Evolutionary conservation across 1,284 basidiomycete species (phyloP), one percentile per base, ranked within the genome.

Genomic region (Phylloporus gajari): DNA sequence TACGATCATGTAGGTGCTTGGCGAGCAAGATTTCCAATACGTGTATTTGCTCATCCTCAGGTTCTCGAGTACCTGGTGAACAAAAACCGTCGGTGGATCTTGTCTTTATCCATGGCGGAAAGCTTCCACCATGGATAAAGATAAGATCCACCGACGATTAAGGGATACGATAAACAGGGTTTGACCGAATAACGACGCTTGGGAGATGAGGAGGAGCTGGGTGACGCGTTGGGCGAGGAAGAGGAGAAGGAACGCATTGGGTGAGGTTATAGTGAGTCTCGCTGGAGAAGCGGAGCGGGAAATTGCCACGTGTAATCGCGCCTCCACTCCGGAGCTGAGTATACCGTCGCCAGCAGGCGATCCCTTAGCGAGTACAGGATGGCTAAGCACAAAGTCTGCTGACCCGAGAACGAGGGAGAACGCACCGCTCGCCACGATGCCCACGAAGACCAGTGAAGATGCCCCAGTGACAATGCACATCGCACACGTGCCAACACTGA

Each of bases 361-460:
- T 7, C 78, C 80, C 9, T 73, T 72, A 30, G 79, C 71, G 38
- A 80, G 79, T 6, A 68, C 62, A 1, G 80, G 79, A 19, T 72
- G 76, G 13, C n/a, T 68, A 67, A 82, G 75, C 11, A 74, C 66
- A 42, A 81, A 64, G 44, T 71, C 69, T 38, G 75, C 81, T 0
- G 75, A 80, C 12, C 82, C 82, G 38, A 83, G 74, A 44, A 75
- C 74, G 48, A 75, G 61, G 66, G 75, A 75, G 7, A 75, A 77
- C 21, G 81, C 6, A 5, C 81, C 81, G 35, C 74, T 81, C 48
- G 81, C 74, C 19, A 81, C 1, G 19, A 83, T 79, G 2, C 81
- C 82, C 3, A 77, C 44, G 9, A 82, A 67, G 64, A 83, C 81
- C 76, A 82, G 72, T 13, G 67, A 67, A 19, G 74, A 77, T 35